Evolutionary conservation across 78 protist genomes (phyloP), one percentile per base, ranked within the genome.

Genomic region (Dictyostelium brefeldianum): DNA sequence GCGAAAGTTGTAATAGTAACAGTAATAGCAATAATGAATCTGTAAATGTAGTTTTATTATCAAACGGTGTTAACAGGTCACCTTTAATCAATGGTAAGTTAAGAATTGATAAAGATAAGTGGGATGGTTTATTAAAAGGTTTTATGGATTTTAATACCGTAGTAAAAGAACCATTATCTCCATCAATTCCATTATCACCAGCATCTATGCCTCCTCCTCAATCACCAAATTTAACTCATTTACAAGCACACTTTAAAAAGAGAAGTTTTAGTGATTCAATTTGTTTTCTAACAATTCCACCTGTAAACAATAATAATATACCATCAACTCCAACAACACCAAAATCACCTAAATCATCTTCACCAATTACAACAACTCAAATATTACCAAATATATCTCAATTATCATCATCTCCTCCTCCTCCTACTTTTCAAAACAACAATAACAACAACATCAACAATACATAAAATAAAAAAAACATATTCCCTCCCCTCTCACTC

Each of bases 181-280:
- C 78, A 14, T 41, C 47, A 29, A 17, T 41, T 18, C 78, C 78
- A 7, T 17, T 41, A 41, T 69, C 78, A 0, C 78, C 78, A 43
- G 78, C 43, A 25, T 71, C 78, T 36, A 31, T 71, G 48, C 78
- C 78, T 8, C 36, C 78, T 6, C 78, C 78, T 36, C 78, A 71
- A 25, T 71, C 78, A 71, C 78, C 78, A 71, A 71, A 71, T 71
- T 27, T 71, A 36, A 29, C 78, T 11, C 48, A 71, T 71, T 25
- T 71, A 10, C n/a, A 20, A 43, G 22, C 48, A 5, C 78, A 71
- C 43, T 71, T 43, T 46, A 71, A 71, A n/a, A 71, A 71, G 20
- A 71, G 78, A 71, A 71, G 78, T 71, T 71, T 71, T 71, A 71
- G 78, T 43, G 78, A 71, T 43, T 71, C 78, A 20, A 20, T 46